Evolutionary conservation across 306 rosid species (phyloP).

Genomic region (Abrus precatorius): DNA sequence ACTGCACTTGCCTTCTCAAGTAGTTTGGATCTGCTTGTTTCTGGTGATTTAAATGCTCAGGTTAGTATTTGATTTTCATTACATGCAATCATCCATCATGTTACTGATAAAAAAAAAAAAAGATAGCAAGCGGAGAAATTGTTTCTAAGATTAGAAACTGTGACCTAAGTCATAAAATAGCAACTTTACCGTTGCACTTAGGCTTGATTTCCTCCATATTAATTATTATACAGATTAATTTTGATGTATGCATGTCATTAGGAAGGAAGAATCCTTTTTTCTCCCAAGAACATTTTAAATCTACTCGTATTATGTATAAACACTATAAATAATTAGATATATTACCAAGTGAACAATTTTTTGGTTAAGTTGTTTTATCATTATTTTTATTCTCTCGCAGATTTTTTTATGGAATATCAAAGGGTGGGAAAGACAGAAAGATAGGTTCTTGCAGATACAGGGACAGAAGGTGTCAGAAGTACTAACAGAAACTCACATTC

Average conservation of each 20-base stretch:
- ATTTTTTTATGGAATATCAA: constrained; percentile 46
- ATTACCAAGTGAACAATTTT: not conserved
- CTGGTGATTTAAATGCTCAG: constrained; percentile 50
- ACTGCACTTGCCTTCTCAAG: constrained; percentile 57
- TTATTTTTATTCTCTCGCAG: constrained; percentile 39
- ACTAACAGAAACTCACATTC: constrained; percentile 44
- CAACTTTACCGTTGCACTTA: no score
- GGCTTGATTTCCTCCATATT: no score
- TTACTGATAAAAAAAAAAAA: not conserved
- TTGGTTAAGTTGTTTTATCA: not conserved
- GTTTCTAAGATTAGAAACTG: no score
- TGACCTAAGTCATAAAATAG: no score
- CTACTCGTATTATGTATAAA: no score
- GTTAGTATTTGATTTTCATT: constrained; percentile 44
- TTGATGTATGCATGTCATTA: no score
- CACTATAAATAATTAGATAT: no score
- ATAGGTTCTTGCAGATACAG: constrained; percentile 34
- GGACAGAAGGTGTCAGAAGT: constrained; percentile 7
- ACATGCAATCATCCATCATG: not conserved
- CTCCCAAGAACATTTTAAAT: no score
- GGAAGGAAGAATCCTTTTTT: no score
- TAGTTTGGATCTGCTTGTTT: constrained; percentile 47
- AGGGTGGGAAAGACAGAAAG: constrained; percentile 39
- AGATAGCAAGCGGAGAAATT: no score
- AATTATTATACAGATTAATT: no score